Evolutionary conservation across 2,329 filamentous ascomycete species (phyloP).

Genomic region (Diaporthe sp.): DNA sequence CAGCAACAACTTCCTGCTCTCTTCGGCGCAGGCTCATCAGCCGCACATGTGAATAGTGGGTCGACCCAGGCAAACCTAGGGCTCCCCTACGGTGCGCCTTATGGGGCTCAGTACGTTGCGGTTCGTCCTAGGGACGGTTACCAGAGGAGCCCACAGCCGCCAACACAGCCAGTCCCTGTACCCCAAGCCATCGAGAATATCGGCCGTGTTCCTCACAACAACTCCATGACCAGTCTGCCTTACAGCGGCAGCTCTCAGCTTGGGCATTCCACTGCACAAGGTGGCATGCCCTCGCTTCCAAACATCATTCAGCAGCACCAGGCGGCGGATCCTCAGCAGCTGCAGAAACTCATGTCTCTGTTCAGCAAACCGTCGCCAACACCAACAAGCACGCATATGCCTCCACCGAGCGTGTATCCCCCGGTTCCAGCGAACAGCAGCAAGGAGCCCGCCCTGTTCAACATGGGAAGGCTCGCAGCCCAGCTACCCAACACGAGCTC

Average conservation of each 20-base stretch:
- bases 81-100: conserved; percentile 38
- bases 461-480: conserved; percentile 29
- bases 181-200: conserved; percentile 3
- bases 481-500: conserved; percentile 23
- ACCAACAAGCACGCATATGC: conserved; percentile 31
- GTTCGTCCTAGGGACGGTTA: conserved; percentile 19
- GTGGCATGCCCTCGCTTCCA: conserved; percentile 48
- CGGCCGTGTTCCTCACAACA: not conserved
- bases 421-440: conserved; percentile 48
- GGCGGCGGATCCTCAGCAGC: conserved; percentile 58
- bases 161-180: not conserved
- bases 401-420: conserved; percentile 36
- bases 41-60: conserved; percentile 49
- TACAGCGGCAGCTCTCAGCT: conserved; percentile 20
- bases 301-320: conserved; percentile 51
- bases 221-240: conserved; percentile 11
- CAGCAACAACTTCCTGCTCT: conserved; percentile 31
- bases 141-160: conserved; percentile 1
- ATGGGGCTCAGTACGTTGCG: conserved; percentile 31
- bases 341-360: conserved; percentile 69
- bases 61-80: conserved; percentile 51
- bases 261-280: conserved; percentile 48
- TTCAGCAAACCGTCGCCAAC: conserved; percentile 66
- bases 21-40: conserved; percentile 46
- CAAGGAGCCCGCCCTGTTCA: conserved; percentile 50